These are phyloP conservation scores for Alternaria atra DNA, from an alignment of 2,329 filamentous ascomycete species.

Conservation along the genomic window DNA sequence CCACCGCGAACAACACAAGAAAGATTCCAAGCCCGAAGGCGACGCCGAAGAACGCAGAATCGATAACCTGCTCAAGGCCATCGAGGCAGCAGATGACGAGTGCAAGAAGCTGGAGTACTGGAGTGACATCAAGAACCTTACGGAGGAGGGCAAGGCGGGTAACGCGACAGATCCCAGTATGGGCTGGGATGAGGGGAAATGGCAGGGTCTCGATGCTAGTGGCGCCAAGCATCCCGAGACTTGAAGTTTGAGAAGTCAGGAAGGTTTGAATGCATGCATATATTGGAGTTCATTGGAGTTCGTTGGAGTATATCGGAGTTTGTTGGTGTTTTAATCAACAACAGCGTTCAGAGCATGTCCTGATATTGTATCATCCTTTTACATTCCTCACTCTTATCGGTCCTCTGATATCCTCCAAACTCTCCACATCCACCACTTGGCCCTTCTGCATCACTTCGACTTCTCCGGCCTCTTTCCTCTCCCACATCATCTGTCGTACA, in stretches of 20 bases:
- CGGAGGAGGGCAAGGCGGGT: slow-evolving; percentile 48
- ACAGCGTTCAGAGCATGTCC: not conserved
- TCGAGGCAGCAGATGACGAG: slow-evolving; percentile 80
- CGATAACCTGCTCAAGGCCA: slow-evolving; percentile 75
- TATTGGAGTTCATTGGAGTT: not conserved
- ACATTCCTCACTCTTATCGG: slow-evolving; percentile 56
- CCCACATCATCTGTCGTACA: slow-evolving; percentile 55
- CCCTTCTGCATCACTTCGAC: slow-evolving; percentile 62
- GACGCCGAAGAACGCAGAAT: slow-evolving; percentile 62
- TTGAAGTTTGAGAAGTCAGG: not conserved
- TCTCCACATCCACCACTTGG: slow-evolving; percentile 47
- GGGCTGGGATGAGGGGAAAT: slow-evolving; percentile 50
- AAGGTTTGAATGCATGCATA: slow-evolving; percentile 6
- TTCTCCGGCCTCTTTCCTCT: slow-evolving; percentile 51
- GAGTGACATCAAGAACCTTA: slow-evolving; percentile 70
- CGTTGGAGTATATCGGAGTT: not conserved
- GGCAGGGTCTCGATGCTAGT: slow-evolving; percentile 51
- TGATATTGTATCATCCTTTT: slow-evolving; percentile 3
- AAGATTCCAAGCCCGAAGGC: slow-evolving; percentile 54
- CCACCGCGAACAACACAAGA: slow-evolving; percentile 59
- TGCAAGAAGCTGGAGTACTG: slow-evolving; percentile 85
- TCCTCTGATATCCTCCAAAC: slow-evolving; percentile 53
- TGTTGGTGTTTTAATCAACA: slow-evolving; percentile 11
- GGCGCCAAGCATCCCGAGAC: slow-evolving; percentile 43
- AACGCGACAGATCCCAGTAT: slow-evolving; percentile 43